Evolutionary conservation across 2,329 filamentous ascomycete genomes (phyloP).

Genomic region (Epichloe gansuensis): DNA sequence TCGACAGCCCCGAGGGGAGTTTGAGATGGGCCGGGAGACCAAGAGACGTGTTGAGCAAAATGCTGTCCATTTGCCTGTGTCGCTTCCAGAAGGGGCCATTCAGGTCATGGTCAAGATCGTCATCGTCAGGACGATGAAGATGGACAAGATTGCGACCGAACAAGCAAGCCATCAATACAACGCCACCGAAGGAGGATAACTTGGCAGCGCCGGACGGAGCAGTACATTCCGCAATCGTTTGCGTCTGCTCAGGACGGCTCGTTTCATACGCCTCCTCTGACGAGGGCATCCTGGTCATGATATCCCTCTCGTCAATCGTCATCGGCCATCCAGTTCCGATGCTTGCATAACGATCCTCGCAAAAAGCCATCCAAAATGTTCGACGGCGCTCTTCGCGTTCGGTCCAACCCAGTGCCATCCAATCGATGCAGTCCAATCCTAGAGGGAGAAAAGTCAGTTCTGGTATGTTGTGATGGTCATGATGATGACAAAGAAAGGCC

Average conservation of each 20-base stretch:
- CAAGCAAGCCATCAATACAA: conserved; percentile 74
- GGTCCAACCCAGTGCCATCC: conserved; percentile 68
- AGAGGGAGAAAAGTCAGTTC: conserved; percentile 16
- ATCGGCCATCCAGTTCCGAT: conserved; percentile 97
- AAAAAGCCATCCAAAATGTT: conserved; percentile 93
- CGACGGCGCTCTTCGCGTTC: conserved; percentile 82
- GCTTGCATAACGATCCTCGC: conserved; percentile 80
- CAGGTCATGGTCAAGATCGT: conserved; percentile 75
- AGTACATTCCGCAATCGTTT: conserved; percentile 57
- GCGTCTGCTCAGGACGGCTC: conserved; percentile 60
- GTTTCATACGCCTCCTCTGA: conserved; percentile 76
- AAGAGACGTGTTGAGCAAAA: conserved; percentile 75
- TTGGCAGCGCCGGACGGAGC: conserved; percentile 57
- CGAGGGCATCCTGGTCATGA: conserved; percentile 71
- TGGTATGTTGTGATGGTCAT: not conserved
- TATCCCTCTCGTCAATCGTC: conserved; percentile 82
- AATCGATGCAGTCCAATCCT: conserved; percentile 89
- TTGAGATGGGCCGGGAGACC: conserved; percentile 71
- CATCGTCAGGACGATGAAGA: conserved; percentile 70
- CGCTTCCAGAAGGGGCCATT: conserved; percentile 95
- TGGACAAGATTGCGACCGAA: conserved; percentile 88
- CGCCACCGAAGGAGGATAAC: conserved; percentile 65
- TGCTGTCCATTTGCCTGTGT: conserved; percentile 78
- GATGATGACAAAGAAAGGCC: not conserved
- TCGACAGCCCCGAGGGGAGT: conserved; percentile 59